Evolutionary conservation across 2,329 filamentous ascomycete species (phyloP).

Genomic region (Leptographium procerum): DNA sequence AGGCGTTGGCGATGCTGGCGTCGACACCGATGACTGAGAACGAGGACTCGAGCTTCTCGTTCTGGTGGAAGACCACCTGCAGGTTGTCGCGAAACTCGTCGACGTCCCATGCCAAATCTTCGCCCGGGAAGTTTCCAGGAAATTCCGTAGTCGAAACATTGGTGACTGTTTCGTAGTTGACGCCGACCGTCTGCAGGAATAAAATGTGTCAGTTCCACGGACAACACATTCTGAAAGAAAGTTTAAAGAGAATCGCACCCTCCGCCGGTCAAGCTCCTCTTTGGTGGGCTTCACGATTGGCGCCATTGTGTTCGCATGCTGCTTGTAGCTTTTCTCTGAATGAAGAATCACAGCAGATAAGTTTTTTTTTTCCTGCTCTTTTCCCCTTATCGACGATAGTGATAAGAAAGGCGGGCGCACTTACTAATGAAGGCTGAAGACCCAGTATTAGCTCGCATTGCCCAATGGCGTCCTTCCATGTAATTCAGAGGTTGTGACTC

Average conservation of each 20-base stretch:
- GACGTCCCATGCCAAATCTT: conserved; percentile 50
- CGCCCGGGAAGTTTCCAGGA: conserved; percentile 79
- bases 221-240: neutral
- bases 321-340: neutral
- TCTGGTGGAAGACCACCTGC: conserved; percentile 67
- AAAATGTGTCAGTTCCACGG: no score
- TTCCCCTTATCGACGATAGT: neutral
- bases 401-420: neutral
- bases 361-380: conserved; percentile 1
- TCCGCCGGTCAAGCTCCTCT: conserved; percentile 50
- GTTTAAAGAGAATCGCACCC: conserved; percentile 32
- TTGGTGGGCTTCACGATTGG: conserved; percentile 30
- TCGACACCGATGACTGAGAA: conserved; percentile 92
- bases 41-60: conserved; percentile 62
- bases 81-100: conserved; percentile 30
- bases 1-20: conserved; percentile 89
- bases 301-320: conserved; percentile 25
- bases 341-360: neutral
- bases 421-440: neutral
- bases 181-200: conserved; percentile 57
- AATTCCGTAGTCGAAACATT: conserved; percentile 86
- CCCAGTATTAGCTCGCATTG: neutral
- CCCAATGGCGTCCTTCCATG: conserved; percentile 7
- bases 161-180: conserved; percentile 83
- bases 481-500: conserved; percentile 14